A percentile compares a stretch with the other conserved stretches of the same genome.
phyloP scores from a whole-genome alignment of 768 basidiomycete species.

The Mycena vulgaris region DNA sequence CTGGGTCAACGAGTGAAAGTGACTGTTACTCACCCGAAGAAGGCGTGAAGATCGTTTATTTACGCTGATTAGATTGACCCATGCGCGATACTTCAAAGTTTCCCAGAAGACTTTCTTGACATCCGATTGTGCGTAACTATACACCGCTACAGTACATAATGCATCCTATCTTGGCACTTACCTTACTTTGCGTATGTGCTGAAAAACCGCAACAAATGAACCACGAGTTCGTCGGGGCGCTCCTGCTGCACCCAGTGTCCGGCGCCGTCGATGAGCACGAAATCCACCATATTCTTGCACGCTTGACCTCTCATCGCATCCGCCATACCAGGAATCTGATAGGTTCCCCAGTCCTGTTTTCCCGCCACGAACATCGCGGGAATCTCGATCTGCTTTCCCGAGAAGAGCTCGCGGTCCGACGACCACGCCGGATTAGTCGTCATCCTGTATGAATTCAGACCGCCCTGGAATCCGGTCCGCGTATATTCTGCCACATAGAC shows the following conservation, averaged over 20 bases:
- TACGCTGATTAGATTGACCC: no score
- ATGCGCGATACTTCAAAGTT: no score
- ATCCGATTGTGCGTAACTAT: no score
- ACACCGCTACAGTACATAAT: neutral
- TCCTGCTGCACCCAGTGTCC: constrained; percentile 40
- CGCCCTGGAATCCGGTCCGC: constrained; percentile 75
- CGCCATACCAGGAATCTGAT: constrained; percentile 63
- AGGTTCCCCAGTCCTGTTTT: constrained; percentile 73
- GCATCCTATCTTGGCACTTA: neutral
- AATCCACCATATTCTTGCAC: constrained; percentile 36
- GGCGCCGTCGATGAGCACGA: constrained; percentile 36
- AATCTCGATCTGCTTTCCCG: constrained; percentile 61
- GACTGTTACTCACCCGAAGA: constrained; percentile 32
- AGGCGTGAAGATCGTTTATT: neutral
- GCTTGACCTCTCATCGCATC: constrained; percentile 23
- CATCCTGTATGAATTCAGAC: constrained; percentile 70
- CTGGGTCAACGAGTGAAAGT: constrained; percentile 35
- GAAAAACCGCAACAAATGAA: constrained; percentile 31
- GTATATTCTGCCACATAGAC: constrained; percentile 66
- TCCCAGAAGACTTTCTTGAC: no score
- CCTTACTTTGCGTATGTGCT: neutral
- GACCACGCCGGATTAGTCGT: constrained; percentile 52
- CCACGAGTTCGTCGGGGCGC: constrained; percentile 22
- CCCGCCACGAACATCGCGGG: constrained; percentile 74
- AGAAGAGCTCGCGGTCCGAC: constrained; percentile 61